phyloP scores from a whole-genome alignment of 1,284 basidiomycete genomes.

The Lentinula novae-zelandiae region DNA sequence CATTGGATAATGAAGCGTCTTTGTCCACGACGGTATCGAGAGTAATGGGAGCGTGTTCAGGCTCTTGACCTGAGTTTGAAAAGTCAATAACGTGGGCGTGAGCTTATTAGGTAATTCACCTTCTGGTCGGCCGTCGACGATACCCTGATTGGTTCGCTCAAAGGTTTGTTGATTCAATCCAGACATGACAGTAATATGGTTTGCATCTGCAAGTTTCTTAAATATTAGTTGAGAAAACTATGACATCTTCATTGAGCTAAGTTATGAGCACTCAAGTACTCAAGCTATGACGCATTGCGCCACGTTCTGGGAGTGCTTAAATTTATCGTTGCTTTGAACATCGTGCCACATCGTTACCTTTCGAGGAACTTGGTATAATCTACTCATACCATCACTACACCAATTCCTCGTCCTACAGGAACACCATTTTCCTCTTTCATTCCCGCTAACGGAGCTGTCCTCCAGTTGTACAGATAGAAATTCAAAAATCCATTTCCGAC shows the following conservation, averaged over 20 bases:
- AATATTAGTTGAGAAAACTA: background rate
- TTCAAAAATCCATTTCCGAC: constrained; percentile 87
- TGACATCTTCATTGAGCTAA: background rate
- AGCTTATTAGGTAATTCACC: too few species aligned
- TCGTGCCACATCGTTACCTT: background rate
- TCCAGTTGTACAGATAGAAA: constrained; percentile 94
- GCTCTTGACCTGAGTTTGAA: constrained; percentile 18
- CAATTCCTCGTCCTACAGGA: constrained; percentile 66
- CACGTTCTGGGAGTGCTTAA: background rate
- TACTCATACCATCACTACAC: constrained; percentile 65
- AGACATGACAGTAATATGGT: constrained; percentile 14
- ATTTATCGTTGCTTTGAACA: background rate
- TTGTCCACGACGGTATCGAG: constrained; percentile 22
- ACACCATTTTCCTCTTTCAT: constrained; percentile 46
- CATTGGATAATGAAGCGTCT: constrained; percentile 17
- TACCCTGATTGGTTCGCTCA: constrained; percentile 22
- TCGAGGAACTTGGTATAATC: background rate
- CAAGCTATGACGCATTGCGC: background rate
- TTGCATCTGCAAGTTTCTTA: too few species aligned
- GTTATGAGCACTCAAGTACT: too few species aligned
- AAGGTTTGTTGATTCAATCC: constrained; percentile 17
- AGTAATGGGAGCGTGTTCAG: constrained; percentile 15
- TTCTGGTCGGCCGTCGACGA: constrained; percentile 22
- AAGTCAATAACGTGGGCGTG: background rate
- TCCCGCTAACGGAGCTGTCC: constrained; percentile 76